Base-by-base conservation (phyloP, 257 asterid species). In the Penstemon newberryi region DNA sequence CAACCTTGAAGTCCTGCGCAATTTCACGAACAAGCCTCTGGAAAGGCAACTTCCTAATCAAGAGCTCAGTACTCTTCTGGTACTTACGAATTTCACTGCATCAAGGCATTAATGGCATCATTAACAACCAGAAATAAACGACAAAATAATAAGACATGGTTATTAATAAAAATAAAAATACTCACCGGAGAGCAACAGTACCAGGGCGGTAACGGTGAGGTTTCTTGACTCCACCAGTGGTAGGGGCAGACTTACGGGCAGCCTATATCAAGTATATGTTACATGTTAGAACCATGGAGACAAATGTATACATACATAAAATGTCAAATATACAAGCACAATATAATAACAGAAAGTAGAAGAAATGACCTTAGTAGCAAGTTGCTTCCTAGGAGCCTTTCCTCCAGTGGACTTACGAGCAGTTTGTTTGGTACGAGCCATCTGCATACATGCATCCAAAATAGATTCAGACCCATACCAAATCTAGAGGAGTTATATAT, bases 361-460 rank as follows among this genome's bases (percentile, higher is more conserved):
- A 7, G 12, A 9, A 46, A 4, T 9, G 10, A 46, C 52, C 52
- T 46, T 46, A 46, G 52, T 46, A 6, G 52, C 52, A 7, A 46
- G 52, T 46, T 46, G 52, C 52, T 46, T 46, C 12, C 52, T 46
- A 12, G 52, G 52, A 46, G 52, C 52, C 52, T 46, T 46, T 6
- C 52, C 52, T 46, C 52, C 52, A 46, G 52, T 46, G 52, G 52
- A 46, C 52, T 46, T 46, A 46, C 52, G 52, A 46, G 52, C 52
- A 9, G 52, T 46, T 46, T 46, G 52, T 12, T 46, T 46, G 52
- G 52, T 46, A 46, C 52, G 52, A 3, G 52, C 52, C 52, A 46
- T 46, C 12, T 46, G 3, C 11, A 3, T 46, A 7, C 0, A 46
- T 3, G 3, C 9, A 3, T 43, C 8, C 46, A 5, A 43, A 43